Conservation (phyloP, 257 asterid species). For the Nicotiana tomentosiformis region DNA sequence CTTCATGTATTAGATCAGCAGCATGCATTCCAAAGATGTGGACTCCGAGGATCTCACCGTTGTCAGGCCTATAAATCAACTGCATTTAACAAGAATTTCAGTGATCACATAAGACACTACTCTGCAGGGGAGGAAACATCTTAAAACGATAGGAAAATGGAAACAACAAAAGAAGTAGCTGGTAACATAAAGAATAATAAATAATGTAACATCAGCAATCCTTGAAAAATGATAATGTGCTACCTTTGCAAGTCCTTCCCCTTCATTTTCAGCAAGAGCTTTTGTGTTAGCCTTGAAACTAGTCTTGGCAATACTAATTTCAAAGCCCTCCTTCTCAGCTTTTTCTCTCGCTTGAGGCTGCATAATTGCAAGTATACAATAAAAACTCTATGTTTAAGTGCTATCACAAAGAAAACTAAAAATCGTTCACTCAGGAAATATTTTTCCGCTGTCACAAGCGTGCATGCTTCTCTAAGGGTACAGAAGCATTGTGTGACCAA, state of each 20-base stretch:
- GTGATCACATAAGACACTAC: not conserved
- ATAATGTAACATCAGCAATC: not conserved
- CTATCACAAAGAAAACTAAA: no score
- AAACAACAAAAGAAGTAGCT: not conserved
- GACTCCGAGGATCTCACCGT: slow-evolving; percentile 92
- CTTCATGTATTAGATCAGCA: slow-evolving; percentile 94
- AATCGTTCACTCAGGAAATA: not conserved
- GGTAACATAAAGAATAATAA: not conserved
- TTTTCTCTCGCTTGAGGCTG: slow-evolving; percentile 97
- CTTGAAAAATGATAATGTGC: slow-evolving; percentile 7
- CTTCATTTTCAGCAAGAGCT: slow-evolving; percentile 95
- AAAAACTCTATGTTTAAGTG: not conserved
- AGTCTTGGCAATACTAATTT: slow-evolving; percentile 72
- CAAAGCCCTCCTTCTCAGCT: slow-evolving; percentile 86
- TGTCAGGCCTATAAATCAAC: slow-evolving; percentile 88
- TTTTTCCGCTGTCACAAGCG: no score
- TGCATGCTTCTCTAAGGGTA: no score
- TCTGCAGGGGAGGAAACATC: no score
- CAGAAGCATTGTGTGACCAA: no score
- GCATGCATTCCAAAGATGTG: slow-evolving; percentile 92
- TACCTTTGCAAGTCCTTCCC: slow-evolving; percentile 94
- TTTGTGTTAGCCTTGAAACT: slow-evolving; percentile 94
- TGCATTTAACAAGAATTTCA: slow-evolving; percentile 26
- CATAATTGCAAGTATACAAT: slow-evolving; percentile 18
- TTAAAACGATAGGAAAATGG: no score